Base-by-base conservation (phyloP, 2,329 filamentous ascomycete species). In the Claviceps arundinis region DNA sequence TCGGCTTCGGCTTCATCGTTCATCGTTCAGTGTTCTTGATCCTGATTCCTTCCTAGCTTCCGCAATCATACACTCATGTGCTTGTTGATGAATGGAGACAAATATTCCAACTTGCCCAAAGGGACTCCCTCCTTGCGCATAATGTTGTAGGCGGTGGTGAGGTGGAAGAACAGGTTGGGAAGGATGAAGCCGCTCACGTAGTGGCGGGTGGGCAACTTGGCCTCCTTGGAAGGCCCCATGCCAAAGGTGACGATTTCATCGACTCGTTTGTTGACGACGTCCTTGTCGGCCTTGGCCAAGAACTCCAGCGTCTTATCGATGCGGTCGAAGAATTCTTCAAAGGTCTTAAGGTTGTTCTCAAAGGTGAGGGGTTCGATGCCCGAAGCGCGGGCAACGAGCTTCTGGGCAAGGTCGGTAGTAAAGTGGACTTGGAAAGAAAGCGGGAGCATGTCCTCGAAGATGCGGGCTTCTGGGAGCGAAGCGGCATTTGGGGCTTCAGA, bases 131-230 rank as follows among this genome's bases (percentile, higher is more conserved):
- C 73, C 60, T 72, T 74, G 54, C 82, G 70, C 61, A 85, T 60
- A 52, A 86, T 78, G 22, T 65, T 70, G 66, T 86, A 86, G 9
- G 77, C 71, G 13, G 73, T 81, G 3, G 65, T 72, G 14, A 78
- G 57, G 61, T 86, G 83, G 65, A 86, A 87, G 68, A 73, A 83
- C 58, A 84, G 65, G 60, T 85, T 83, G 22, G 82, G 80, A 44
- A 81, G 52, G 4, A 66, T 70, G 62, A 73, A 79, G 3, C 65
- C 65, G 42, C 65, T 60, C 22, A 77, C 60, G 60, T 78, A 84
- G 2, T 68, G 64, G 46, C 57, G 34, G 47, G 57, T 61, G 38
- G 57, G 53, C 48, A 67, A 50, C 42, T 60, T 40, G 37, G 53
- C 60, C n/a, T 50, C 55, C 54, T 61, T 64, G 38, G 56, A 55